These are phyloP conservation scores for Amaranthus cruentus DNA, from an alignment of 148 eudicot genomes.

Conservation along the genomic window DNA sequence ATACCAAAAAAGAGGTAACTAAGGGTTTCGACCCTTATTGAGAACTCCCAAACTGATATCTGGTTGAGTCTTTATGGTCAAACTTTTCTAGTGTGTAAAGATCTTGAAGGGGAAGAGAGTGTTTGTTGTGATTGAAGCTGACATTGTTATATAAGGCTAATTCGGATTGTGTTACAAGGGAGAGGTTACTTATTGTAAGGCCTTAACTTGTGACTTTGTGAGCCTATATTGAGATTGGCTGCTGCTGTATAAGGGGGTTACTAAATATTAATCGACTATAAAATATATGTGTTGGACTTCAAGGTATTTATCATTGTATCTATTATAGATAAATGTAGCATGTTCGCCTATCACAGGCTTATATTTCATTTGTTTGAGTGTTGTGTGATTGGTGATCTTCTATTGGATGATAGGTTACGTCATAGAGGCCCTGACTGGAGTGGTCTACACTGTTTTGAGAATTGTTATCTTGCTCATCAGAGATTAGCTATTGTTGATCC, in stretches of 20 bases:
- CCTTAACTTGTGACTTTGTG: background rate
- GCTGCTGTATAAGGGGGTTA: no score
- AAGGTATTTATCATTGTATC: background rate
- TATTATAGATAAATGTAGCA: background rate
- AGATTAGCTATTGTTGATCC: constrained; percentile 99
- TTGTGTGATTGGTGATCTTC: constrained; percentile 5
- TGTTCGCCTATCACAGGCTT: background rate
- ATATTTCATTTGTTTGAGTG: background rate
- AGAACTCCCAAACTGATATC: no score
- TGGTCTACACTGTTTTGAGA: constrained; percentile 70
- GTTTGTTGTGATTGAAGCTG: no score
- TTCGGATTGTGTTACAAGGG: background rate
- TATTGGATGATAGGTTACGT: constrained; percentile 53
- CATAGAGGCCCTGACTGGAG: constrained; percentile 99
- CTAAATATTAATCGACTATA: background rate
- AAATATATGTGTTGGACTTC: background rate
- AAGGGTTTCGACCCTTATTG: no score
- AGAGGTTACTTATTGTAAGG: background rate
- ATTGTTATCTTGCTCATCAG: constrained; percentile 93
- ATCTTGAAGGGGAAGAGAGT: no score
- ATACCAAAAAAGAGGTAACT: no score
- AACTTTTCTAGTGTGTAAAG: no score
- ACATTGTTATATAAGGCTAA: no score
- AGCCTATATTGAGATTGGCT: background rate
- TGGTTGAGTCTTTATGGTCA: no score